Evolutionary conservation across 306 rosid genomes (phyloP), one percentile per base, ranked within the genome.

Genomic region (Mimosa bimucronata): DNA sequence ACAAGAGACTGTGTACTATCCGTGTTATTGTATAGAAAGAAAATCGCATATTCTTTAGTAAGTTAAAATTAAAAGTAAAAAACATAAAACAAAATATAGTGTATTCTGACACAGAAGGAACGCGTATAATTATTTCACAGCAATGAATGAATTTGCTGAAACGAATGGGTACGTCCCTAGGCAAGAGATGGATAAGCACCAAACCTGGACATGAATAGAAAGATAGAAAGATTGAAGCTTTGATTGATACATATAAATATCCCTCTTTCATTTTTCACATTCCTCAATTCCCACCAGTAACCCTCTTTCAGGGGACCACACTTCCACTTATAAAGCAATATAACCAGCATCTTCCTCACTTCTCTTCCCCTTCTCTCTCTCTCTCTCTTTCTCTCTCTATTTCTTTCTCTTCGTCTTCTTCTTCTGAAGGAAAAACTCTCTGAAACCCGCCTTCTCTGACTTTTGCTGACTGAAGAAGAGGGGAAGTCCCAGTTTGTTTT

Each of bases 321-420:
- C 79, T 44, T 78, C 81, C 82, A 83, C 79, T 71, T 72, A 71
- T 16, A 83, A 64, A 14, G 79, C 79, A 80, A 80, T 84, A 80
- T 80, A 84, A 72, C 34, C 25, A 40, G 61, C 79, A 71, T 80
- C 77, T 44, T 76, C 62, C 69, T 84, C 53, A 73, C 37, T 46
- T 64, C 71, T 37, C n/a, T 55, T 64, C 55, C 1, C 23, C 9
- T 18, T 50, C 7, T 16, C 23, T 44, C 23, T 42, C 21, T 6
- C 23, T 25, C 23, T 26, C 57, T 42, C 53, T 2, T 9, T 0
- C 10, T 19, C n/a, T 34, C 64, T 52, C 23, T 14, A 7, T 44
- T 23, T 14, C 61, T 55, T 13, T 13, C 21, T 26, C 21, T 10
- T 29, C 38, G 16, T 55, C 70, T 74, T 70, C 23, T 16, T 21